Evolutionary conservation across 371 early-diverging fungal genomes (phyloP).

Genomic region (Gilbertella persicaria): DNA sequence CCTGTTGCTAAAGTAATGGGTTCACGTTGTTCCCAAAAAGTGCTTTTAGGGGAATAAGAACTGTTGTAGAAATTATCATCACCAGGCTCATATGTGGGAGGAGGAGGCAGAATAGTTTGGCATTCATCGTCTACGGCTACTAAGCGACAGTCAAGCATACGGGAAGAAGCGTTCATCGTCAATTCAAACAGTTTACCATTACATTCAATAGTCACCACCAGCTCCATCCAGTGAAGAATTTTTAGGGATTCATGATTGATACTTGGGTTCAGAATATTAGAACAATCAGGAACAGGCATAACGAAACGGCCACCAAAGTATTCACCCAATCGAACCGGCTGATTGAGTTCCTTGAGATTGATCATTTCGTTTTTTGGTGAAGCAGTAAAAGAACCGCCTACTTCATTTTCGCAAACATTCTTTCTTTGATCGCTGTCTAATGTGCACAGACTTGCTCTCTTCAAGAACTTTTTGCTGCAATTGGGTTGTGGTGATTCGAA

Average conservation of each 20-base stretch:
- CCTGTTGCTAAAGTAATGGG: slow-evolving; percentile 29
- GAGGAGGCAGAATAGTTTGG: slow-evolving; percentile 84
- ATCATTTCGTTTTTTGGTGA: slow-evolving; percentile 4
- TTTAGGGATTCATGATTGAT: slow-evolving; percentile 30
- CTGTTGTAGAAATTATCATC: slow-evolving; percentile 33
- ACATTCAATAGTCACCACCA: slow-evolving; percentile 27
- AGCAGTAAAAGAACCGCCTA: not conserved
- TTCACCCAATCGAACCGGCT: slow-evolving; percentile 31
- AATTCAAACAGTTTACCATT: slow-evolving; percentile 29
- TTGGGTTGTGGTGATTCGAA: slow-evolving; percentile 15
- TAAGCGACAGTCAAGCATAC: slow-evolving; percentile 42
- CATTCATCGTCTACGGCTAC: slow-evolving; percentile 51
- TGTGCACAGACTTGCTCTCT: not conserved
- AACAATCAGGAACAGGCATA: slow-evolving; percentile 39
- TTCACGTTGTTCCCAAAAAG: slow-evolving; percentile 42
- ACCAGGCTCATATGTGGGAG: slow-evolving; percentile 71
- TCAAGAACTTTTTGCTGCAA: not conserved
- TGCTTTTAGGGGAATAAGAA: slow-evolving; percentile 8
- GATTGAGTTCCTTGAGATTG: slow-evolving; percentile 36
- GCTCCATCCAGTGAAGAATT: slow-evolving; percentile 36
- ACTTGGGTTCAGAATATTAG: slow-evolving; percentile 29
- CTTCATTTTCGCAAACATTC: not conserved
- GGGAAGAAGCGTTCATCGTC: slow-evolving; percentile 32
- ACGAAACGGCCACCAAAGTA: slow-evolving; percentile 44
- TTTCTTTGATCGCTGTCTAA: not conserved